phyloP scores from a whole-genome alignment of 140 eudicot genomes.

The Oenanthe javanica region DNA sequence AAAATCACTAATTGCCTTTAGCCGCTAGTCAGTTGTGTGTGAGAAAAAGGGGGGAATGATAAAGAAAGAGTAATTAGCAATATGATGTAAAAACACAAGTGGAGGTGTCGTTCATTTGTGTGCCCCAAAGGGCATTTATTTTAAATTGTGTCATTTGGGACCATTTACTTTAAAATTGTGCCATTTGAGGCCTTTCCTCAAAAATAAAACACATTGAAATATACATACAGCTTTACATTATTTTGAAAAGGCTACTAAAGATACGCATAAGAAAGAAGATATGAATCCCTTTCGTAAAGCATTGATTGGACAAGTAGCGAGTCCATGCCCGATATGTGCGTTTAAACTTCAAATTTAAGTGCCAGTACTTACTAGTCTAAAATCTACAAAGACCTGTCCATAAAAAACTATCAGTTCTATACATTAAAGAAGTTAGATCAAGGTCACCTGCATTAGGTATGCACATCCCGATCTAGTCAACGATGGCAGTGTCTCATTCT shows the following conservation, averaged over 20 bases:
- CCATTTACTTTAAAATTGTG: too few relatives aligned
- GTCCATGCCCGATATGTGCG: background rate
- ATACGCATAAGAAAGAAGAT: background rate
- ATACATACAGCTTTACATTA: background rate
- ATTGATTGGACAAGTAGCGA: background rate
- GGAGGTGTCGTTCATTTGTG: too few relatives aligned
- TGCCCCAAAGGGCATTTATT: too few relatives aligned
- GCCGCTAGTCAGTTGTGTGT: too few relatives aligned
- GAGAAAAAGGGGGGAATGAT: too few relatives aligned
- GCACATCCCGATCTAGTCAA: constrained; percentile 96
- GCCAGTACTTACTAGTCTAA: background rate
- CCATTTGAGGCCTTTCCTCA: too few relatives aligned
- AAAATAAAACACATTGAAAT: background rate
- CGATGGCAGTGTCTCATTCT: constrained; percentile 79
- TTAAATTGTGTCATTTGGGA: too few relatives aligned
- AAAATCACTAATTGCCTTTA: too few relatives aligned
- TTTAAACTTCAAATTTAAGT: background rate
- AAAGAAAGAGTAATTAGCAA: too few relatives aligned
- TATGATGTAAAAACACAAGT: too few relatives aligned
- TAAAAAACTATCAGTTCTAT: background rate
- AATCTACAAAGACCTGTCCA: background rate
- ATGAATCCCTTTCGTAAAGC: background rate
- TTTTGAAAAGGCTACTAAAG: background rate
- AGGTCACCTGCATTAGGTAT: constrained; percentile 78
- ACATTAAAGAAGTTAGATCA: constrained; percentile 10